Base-by-base conservation (phyloP, 768 basidiomycete species). In the Mycena galericulata region DNA sequence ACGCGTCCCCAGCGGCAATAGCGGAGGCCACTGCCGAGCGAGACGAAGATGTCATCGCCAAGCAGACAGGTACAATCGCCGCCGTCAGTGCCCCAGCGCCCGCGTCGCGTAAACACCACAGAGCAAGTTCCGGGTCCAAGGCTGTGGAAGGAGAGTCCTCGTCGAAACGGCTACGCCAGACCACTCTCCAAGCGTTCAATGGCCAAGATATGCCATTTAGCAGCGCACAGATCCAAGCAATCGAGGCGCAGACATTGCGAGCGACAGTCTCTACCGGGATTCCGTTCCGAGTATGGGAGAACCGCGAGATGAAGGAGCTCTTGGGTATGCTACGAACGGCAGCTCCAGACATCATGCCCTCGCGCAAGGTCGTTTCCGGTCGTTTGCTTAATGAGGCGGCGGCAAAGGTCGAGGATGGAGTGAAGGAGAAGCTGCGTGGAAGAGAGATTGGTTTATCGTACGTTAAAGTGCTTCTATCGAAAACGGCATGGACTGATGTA, bases 141-240 rank as follows among this genome's bases (percentile, higher is more conserved):
- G n/a, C n/a, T n/a, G n/a, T n/a, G n/a, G n/a, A n/a, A n/a, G n/a
- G n/a, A n/a, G n/a, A n/a, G n/a, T 46, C 53, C 9, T 7, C 41
- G 29, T 50, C 50, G 30, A 66, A 66, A 40, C 38, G 17, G 12
- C 43, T 7, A 12, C 41, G 11, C 3, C 45, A 51, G 46, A 45
- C 40, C 6, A 30, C 24, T 14, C 36, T 58, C 18, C 26, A 15
- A 22, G n/a, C 20, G 3, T 45, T 45, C 22, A 32, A 46, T 4
- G 1, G 57, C 38, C 50, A 65, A n/a, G 57, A 64, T 49, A 55
- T 64, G 43, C 68, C 68, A 2, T 69, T 32, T 40, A 18, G 15
- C 14, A 26, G 17, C 14, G 4, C 45, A 1, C 43, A 69, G 50
- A 29, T 4, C 4, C 56, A 15, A 3, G 62, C 61, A 4, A 2